phyloP scores from a whole-genome alignment of 164 flowering plant genomes.

The Vitis rupestris region DNA sequence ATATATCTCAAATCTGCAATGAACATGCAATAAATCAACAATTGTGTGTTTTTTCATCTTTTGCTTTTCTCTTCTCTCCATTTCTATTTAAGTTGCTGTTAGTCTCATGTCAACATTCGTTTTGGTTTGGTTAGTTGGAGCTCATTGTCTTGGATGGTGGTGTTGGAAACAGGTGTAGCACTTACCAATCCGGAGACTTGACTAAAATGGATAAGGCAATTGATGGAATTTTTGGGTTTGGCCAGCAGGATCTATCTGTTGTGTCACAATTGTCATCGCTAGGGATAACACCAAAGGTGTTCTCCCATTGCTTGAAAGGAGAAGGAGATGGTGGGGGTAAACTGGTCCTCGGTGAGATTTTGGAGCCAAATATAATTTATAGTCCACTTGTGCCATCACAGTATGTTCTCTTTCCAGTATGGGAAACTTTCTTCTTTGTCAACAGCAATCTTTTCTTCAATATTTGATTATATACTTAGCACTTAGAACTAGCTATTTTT shows the following conservation, averaged over 20 bases:
- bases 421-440: not conserved
- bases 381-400: conserved; percentile 67
- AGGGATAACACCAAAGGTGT: conserved; percentile 61
- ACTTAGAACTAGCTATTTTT: too few relatives aligned
- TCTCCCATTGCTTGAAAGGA: conserved; percentile 77
- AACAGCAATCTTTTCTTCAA: not conserved
- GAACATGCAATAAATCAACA: not conserved
- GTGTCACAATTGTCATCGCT: conserved; percentile 61
- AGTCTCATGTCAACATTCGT: not conserved
- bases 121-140: not conserved
- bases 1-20: too few relatives aligned
- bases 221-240: conserved; percentile 77
- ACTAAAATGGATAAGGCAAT: conserved; percentile 57
- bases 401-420: conserved; percentile 27
- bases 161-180: conserved; percentile 53
- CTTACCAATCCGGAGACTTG: conserved; percentile 61
- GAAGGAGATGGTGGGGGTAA: conserved; percentile 71
- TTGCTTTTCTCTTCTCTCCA: not conserved
- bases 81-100: not conserved
- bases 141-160: conserved; percentile 2
- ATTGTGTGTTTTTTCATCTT: not conserved
- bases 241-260: conserved; percentile 57
- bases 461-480: too few relatives aligned
- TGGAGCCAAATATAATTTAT: conserved; percentile 67
- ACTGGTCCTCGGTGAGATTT: conserved; percentile 72